A percentile compares a stretch with the other conserved stretches of the same genome.
Evolutionary conservation across 805 yeast species (phyloP).

Genomic region (Wickerhamomyces chaumierensis): DNA sequence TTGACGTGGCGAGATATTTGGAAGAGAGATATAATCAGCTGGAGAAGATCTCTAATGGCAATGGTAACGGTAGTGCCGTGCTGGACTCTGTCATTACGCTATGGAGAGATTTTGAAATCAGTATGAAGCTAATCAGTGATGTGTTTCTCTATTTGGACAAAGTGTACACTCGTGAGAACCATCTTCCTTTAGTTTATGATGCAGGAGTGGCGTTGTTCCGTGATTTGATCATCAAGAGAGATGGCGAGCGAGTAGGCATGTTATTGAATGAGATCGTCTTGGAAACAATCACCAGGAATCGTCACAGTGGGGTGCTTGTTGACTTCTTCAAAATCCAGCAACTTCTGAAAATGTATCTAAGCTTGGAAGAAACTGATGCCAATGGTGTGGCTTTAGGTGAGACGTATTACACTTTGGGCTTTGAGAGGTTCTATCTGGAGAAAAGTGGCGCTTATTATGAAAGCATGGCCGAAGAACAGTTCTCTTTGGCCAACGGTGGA

Average conservation of each 20-base stretch:
- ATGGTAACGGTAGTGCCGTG: too few species aligned
- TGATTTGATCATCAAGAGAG: conserved; percentile 41
- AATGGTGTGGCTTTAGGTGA: conserved; percentile 32
- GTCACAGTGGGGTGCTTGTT: conserved; percentile 42
- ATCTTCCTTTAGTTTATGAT: conserved; percentile 56
- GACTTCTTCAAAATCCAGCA: conserved; percentile 51
- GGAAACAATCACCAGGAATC: conserved; percentile 41
- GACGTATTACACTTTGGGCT: conserved; percentile 47
- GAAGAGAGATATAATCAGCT: conserved; percentile 16
- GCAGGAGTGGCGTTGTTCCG: conserved; percentile 61
- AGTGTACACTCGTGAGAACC: conserved; percentile 65
- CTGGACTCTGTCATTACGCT: conserved; percentile 16
- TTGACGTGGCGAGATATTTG: conserved; percentile 37
- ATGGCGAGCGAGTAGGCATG: conserved; percentile 38
- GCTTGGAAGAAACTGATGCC: conserved; percentile 12
- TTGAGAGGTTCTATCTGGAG: conserved; percentile 54
- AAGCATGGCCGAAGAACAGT: conserved; percentile 31
- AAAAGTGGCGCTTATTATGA: conserved; percentile 47
- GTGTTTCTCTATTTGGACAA: conserved; percentile 80
- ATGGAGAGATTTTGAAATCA: conserved; percentile 65
- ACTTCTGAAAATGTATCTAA: conserved; percentile 53
- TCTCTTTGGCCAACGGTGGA: conserved; percentile 36
- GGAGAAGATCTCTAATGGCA: too few species aligned
- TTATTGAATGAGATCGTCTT: conserved; percentile 38
- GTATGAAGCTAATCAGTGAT: conserved; percentile 73